phyloP scores from a whole-genome alignment of 2,329 filamentous ascomycete genomes.

The Paraphoma sp. region DNA sequence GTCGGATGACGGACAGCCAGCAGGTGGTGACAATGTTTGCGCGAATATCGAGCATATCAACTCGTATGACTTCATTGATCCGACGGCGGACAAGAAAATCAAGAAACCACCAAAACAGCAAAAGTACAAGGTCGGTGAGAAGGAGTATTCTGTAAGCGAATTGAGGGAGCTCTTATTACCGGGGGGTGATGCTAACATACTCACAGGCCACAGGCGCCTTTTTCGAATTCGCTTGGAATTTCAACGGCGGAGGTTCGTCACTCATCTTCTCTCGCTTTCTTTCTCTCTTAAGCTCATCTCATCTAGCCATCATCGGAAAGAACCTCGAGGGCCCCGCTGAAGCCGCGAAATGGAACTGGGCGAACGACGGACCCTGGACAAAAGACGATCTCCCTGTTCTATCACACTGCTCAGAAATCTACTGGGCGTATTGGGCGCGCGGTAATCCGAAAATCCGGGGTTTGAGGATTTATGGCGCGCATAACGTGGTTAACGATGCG shows the following conservation, averaged over 20 bases:
- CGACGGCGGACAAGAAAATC: background rate
- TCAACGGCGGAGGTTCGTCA: constrained; percentile 1
- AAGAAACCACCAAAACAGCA: background rate
- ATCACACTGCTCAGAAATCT: constrained; percentile 19
- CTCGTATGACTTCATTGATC: background rate
- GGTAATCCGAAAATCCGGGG: constrained; percentile 15
- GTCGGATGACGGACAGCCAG: background rate
- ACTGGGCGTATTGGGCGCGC: constrained; percentile 28
- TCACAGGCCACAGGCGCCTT: background rate
- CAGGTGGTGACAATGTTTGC: background rate
- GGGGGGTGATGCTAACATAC: background rate
- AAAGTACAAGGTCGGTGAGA: constrained; percentile 6
- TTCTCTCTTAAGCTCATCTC: background rate
- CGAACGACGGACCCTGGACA: background rate
- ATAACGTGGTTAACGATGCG: background rate
- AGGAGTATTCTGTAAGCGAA: background rate
- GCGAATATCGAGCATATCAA: background rate
- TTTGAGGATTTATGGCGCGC: constrained; percentile 13
- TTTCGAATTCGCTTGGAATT: constrained; percentile 1
- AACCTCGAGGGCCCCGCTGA: background rate
- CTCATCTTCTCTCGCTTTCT: too few relatives aligned
- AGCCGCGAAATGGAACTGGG: background rate
- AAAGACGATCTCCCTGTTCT: constrained; percentile 20
- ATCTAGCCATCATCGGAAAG: constrained; percentile 6
- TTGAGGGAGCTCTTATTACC: background rate